Percentiles rank a stretch among this genome's conserved stretches.
Evolutionary conservation across 179 eudicot genomes (phyloP).

Genomic region (Actinidia arguta): DNA sequence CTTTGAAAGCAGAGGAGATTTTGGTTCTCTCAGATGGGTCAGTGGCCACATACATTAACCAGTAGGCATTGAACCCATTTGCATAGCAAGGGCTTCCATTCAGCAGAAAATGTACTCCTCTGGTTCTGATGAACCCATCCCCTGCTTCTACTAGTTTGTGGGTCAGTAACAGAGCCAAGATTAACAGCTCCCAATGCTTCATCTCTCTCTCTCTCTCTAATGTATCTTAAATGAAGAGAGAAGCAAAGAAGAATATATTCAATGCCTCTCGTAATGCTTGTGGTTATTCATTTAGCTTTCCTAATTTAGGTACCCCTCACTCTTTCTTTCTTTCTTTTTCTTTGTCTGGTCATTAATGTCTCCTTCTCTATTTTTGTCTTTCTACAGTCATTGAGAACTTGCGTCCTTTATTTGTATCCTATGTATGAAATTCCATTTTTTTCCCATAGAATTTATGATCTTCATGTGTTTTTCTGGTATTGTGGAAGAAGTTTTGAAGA

Average conservation of each 20-base stretch:
- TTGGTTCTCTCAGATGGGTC: constrained; percentile 25
- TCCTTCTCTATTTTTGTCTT: background rate
- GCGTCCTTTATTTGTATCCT: no score
- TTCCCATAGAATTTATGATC: no score
- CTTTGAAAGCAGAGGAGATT: constrained; percentile 12
- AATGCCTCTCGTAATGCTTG: background rate
- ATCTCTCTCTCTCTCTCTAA: constrained; percentile 13
- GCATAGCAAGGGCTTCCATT: constrained; percentile 21
- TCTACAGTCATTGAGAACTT: background rate
- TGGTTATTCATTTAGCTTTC: background rate
- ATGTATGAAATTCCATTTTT: no score
- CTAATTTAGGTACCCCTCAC: no score
- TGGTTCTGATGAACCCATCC: constrained; percentile 19
- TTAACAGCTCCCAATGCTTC: background rate
- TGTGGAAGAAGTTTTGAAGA: no score
- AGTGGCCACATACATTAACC: constrained; percentile 31
- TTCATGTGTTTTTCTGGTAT: no score
- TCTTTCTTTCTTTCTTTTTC: background rate
- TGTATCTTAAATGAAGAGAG: background rate
- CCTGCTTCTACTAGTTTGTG: background rate
- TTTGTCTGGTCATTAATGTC: background rate
- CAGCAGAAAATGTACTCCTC: constrained; percentile 13
- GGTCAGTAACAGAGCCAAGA: background rate
- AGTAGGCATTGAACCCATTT: constrained; percentile 42
- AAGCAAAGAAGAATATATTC: background rate